A percentile compares a stretch with the other conserved stretches of the same genome.
Evolutionary conservation across 164 flowering plant genomes (phyloP).

Genomic region (Piper longum): DNA sequence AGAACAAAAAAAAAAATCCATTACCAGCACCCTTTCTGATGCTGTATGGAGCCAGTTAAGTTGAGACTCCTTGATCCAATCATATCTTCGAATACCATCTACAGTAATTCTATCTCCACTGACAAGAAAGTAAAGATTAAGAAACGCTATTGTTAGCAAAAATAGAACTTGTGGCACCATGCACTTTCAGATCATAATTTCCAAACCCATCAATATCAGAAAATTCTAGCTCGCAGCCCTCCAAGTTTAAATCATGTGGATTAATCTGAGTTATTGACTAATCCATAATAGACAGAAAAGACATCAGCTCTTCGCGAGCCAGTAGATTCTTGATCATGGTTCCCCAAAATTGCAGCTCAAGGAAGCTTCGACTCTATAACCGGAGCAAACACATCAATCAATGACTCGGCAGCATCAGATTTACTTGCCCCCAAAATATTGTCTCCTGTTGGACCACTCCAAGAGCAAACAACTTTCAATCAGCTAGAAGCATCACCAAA

Average conservation of each 20-base stretch:
- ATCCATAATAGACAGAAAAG: slow-evolving; percentile 66
- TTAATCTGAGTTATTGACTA: slow-evolving; percentile 58
- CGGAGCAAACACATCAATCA: slow-evolving; percentile 50
- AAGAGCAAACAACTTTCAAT: neutral
- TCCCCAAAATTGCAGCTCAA: slow-evolving; percentile 92
- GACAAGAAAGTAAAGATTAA: slow-evolving; percentile 79
- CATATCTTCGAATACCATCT: slow-evolving; percentile 53
- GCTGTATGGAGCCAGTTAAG: slow-evolving; percentile 52
- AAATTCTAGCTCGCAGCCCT: slow-evolving; percentile 4
- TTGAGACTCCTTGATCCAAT: slow-evolving; percentile 89
- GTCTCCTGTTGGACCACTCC: slow-evolving; percentile 36
- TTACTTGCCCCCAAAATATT: slow-evolving; percentile 76
- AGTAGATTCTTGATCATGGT: slow-evolving; percentile 97
- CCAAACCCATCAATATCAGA: slow-evolving; percentile 73
- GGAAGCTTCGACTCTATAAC: slow-evolving; percentile 58
- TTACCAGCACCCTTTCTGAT: slow-evolving; percentile 38
- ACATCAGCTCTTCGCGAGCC: slow-evolving; percentile 76
- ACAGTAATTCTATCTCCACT: slow-evolving; percentile 67
- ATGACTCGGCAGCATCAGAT: slow-evolving; percentile 83
- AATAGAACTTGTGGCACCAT: slow-evolving; percentile 54
- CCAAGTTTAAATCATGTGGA: slow-evolving; percentile 25
- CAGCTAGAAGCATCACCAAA: neutral
- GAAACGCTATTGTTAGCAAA: slow-evolving; percentile 49
- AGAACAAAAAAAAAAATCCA: neutral
- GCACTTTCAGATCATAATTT: slow-evolving; percentile 53